Base-by-base conservation (phyloP, 192 early-diverging fungal species). In the Coemansia sp. region DNA sequence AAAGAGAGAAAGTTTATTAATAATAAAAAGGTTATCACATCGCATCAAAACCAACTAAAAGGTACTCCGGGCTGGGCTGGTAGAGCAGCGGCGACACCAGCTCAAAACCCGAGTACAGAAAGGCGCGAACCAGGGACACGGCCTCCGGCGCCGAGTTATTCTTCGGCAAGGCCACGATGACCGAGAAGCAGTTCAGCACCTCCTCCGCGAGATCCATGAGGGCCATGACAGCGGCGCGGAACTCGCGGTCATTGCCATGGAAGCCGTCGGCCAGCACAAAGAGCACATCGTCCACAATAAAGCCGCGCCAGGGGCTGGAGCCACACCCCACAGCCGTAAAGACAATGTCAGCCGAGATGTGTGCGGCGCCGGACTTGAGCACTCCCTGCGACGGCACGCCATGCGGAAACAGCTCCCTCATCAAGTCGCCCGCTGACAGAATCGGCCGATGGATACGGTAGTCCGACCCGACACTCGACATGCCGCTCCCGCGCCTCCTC, bases 81-180 rank as follows among this genome's bases (percentile, higher is more conserved):
- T 87, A 87, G 31, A 84, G 64, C 57, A 79, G 60, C 11, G 86
- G 87, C 37, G 83, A 68, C 23, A 89, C 80, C 59, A 87, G 65
- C 59, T 85, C 80, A 66, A 89, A 89, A 13, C 87, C 87, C 47
- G 86, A 74, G 73, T 89, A 87, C 85, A 89, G 66, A 55, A 87
- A 89, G 10, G 86, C 87, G 56, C 86, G 86, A 16, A 83, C 75
- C 21, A 89, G 66, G 37, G 70, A 66, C 2, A 79, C 82, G 42
- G 75, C 63, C 11, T 48, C 76, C 4, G 55, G 48, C 3, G 42
- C 33, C 36, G 42, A 33, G 21, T 20, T 16, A 57, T 56, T 62
- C 52, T 35, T 78, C 11, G 73, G 71, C 71, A 82, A 35, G 26
- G 73, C 77, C 35, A 82, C 68, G 18, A 83, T 57, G 13, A 82